Evolutionary conservation across 768 basidiomycete species (phyloP).

Genomic region (Suillus subaureus): DNA sequence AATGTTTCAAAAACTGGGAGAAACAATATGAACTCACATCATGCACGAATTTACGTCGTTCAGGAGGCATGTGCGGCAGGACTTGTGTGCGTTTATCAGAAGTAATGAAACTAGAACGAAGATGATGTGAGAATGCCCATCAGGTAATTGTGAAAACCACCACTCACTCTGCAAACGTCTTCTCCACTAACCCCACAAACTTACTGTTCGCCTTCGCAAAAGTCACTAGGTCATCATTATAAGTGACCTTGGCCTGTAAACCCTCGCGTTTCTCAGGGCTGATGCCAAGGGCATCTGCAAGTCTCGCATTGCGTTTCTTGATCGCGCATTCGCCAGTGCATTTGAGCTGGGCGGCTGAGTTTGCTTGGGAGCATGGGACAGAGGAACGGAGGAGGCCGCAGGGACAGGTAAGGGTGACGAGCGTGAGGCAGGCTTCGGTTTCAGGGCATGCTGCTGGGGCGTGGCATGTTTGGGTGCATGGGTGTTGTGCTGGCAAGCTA

Average conservation of each 20-base stretch:
- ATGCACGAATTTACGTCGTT: slow-evolving; percentile 82
- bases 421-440: slow-evolving; percentile 69
- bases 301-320: slow-evolving; percentile 81
- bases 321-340: slow-evolving; percentile 85
- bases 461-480: slow-evolving; percentile 81
- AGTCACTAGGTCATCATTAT: slow-evolving; percentile 60
- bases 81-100: slow-evolving; percentile 72
- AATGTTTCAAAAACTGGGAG: not conserved
- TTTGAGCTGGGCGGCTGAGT: slow-evolving; percentile 47
- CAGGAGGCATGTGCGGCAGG: slow-evolving; percentile 78
- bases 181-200: slow-evolving; percentile 77
- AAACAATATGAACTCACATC: slow-evolving; percentile 48
- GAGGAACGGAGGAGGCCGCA: slow-evolving; percentile 83
- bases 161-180: slow-evolving; percentile 77
- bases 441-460: slow-evolving; percentile 87
- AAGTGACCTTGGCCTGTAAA: slow-evolving; percentile 44
- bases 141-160: slow-evolving; percentile 23
- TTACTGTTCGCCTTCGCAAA: slow-evolving; percentile 63
- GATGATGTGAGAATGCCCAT: slow-evolving; percentile 11
- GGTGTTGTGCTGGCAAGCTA: slow-evolving; percentile 71
- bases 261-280: slow-evolving; percentile 48
- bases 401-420: slow-evolving; percentile 71
- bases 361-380: slow-evolving; percentile 68
- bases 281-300: slow-evolving; percentile 94
- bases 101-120: slow-evolving; percentile 55